Percentiles rank a stretch among this genome's conserved stretches.
Conservation (phyloP, 805 yeast species). For the Metschnikowia matae region DNA sequence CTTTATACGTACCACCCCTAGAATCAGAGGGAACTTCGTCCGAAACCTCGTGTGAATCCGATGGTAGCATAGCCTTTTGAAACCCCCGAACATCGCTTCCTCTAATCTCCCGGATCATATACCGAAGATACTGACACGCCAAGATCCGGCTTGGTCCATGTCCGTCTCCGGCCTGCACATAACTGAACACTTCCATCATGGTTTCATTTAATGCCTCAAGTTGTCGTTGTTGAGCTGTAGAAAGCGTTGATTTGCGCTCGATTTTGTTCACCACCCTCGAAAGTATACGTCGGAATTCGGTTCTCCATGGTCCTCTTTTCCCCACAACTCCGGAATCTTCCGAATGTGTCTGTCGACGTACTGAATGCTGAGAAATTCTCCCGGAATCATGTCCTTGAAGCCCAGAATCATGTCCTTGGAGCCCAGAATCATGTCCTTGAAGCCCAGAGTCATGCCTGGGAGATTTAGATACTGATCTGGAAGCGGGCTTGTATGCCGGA, state of each 20-base stretch:
- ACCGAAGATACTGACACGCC: conserved; percentile 38
- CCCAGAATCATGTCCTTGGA: no score
- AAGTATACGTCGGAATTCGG: conserved; percentile 18
- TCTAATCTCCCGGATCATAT: conserved; percentile 36
- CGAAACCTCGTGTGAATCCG: neutral
- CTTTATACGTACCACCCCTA: no score
- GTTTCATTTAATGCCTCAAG: conserved; percentile 2
- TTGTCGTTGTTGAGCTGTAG: conserved; percentile 4
- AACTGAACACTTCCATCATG: neutral
- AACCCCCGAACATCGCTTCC: conserved; percentile 14
- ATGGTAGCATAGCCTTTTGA: conserved; percentile 34
- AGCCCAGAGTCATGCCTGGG: no score
- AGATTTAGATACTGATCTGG: no score
- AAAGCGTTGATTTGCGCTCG: conserved; percentile 24
- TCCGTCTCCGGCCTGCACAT: neutral
- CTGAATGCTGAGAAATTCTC: no score
- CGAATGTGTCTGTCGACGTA: neutral
- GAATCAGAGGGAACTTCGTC: neutral
- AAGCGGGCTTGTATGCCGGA: no score
- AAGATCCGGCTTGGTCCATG: conserved; percentile 20
- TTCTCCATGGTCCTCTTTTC: neutral
- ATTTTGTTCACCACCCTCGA: conserved; percentile 24
- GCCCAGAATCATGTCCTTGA: no score
- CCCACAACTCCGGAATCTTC: neutral
- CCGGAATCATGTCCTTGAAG: no score